phyloP scores from a whole-genome alignment of 2,329 filamentous ascomycete genomes.

The Gyromitra esculenta region DNA sequence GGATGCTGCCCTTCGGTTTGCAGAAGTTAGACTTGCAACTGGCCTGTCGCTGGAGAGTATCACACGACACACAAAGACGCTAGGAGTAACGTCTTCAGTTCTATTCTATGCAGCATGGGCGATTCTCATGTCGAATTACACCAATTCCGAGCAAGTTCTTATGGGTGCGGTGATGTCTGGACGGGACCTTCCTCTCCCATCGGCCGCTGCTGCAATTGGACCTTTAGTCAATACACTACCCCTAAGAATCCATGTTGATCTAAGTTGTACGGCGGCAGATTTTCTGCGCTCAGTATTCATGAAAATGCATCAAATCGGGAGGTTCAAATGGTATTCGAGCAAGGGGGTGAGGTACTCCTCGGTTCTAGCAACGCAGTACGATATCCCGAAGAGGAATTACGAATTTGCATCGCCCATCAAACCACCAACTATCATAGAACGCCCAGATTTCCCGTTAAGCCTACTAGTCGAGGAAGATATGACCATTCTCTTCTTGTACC shows the following conservation, averaged over 20 bases:
- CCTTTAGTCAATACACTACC: constrained; percentile 16
- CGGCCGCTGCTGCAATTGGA: background rate
- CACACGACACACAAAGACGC: background rate
- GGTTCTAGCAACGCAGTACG: background rate
- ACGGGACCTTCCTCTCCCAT: constrained; percentile 9
- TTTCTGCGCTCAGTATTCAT: constrained; percentile 2
- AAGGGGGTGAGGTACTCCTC: constrained; percentile 2
- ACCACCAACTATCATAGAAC: background rate
- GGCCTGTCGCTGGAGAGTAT: constrained; percentile 2
- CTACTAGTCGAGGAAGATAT: background rate
- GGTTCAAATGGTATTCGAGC: background rate
- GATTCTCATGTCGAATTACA: background rate
- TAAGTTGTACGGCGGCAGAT: background rate
- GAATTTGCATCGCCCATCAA: constrained; percentile 3
- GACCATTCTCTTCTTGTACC: background rate
- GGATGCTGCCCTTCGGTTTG: background rate
- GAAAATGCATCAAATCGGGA: background rate
- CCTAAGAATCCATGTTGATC: background rate
- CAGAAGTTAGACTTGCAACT: constrained; percentile 14
- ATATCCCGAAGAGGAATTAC: background rate
- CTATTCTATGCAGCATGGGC: constrained; percentile 14
- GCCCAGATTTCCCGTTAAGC: constrained; percentile 3
- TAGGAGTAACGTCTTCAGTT: background rate
- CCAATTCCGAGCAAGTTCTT: constrained; percentile 4
- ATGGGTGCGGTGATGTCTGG: constrained; percentile 11